Percentiles rank a stretch among this genome's conserved stretches.
Evolutionary conservation across 1,284 basidiomycete genomes (phyloP).

Genomic region (Sanghuangporus weigelae): DNA sequence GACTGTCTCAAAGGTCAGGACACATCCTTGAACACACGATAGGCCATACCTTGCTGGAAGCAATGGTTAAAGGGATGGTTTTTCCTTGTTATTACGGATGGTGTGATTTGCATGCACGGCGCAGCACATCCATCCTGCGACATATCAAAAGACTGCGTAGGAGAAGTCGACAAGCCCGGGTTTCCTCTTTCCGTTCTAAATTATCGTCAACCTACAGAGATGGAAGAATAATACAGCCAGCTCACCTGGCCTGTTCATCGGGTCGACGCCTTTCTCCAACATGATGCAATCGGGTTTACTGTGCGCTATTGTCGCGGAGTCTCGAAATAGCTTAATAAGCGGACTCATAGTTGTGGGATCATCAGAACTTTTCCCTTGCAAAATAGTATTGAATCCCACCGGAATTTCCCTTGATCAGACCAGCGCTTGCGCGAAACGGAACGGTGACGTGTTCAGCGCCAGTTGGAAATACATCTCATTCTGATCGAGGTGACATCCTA

Average conservation of each 20-base stretch:
- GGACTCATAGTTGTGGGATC: background rate
- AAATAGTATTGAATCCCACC: background rate
- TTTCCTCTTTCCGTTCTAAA: background rate
- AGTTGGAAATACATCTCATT: background rate
- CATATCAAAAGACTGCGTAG: too few species aligned
- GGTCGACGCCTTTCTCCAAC: conserved; percentile 5
- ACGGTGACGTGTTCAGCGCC: background rate
- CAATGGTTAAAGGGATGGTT: too few species aligned
- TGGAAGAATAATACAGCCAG: too few species aligned
- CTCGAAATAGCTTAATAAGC: background rate
- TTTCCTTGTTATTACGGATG: too few species aligned
- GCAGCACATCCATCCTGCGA: too few species aligned
- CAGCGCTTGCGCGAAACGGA: background rate
- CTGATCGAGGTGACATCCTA: background rate
- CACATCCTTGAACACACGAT: too few species aligned
- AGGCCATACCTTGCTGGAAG: too few species aligned
- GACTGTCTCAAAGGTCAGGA: too few species aligned
- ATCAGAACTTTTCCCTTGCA: background rate
- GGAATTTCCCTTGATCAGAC: background rate
- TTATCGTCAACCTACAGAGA: background rate
- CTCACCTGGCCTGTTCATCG: background rate
- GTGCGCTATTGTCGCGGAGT: background rate
- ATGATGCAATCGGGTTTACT: conserved; percentile 5
- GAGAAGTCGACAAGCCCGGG: background rate
- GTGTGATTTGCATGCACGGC: too few species aligned